phyloP scores from a whole-genome alignment of 345 rosid genomes.

The Eucalyptus microcorys region DNA sequence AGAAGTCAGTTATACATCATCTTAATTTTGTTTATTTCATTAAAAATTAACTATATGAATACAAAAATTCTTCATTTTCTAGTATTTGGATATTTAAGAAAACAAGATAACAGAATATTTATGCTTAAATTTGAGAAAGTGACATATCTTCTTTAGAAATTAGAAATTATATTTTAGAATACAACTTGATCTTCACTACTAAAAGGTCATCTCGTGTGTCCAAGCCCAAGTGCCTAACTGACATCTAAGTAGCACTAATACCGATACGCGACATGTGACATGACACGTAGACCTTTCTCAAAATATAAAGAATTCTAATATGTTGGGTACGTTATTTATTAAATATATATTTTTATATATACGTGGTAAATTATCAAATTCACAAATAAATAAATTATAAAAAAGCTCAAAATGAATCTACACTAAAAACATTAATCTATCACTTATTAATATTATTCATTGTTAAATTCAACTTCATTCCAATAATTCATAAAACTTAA shows the following conservation, averaged over 20 bases:
- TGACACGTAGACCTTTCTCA: fast-evolving
- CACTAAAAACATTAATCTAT: too few species aligned
- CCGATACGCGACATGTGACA: fast-evolving
- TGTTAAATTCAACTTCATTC: too few species aligned
- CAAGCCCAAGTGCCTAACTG: fast-evolving
- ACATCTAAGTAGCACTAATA: neutral
- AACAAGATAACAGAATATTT: neutral
- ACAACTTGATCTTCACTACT: neutral
- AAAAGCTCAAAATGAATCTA: too few species aligned
- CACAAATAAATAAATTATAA: too few species aligned
- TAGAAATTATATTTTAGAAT: neutral
- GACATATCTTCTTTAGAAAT: neutral
- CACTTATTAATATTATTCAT: too few species aligned
- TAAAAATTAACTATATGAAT: neutral
- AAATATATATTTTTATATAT: too few species aligned
- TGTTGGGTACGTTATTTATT: fast-evolving
- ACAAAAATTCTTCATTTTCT: neutral
- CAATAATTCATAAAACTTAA: too few species aligned
- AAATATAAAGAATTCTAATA: too few species aligned
- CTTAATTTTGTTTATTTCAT: neutral
- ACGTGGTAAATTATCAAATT: too few species aligned
- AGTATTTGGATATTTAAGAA: neutral
- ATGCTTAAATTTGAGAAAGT: neutral
- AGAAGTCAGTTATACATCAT: neutral
- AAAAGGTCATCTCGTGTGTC: neutral